Conservation (phyloP, 768 basidiomycete genomes). For the Macrolepiota fuliginosa region DNA sequence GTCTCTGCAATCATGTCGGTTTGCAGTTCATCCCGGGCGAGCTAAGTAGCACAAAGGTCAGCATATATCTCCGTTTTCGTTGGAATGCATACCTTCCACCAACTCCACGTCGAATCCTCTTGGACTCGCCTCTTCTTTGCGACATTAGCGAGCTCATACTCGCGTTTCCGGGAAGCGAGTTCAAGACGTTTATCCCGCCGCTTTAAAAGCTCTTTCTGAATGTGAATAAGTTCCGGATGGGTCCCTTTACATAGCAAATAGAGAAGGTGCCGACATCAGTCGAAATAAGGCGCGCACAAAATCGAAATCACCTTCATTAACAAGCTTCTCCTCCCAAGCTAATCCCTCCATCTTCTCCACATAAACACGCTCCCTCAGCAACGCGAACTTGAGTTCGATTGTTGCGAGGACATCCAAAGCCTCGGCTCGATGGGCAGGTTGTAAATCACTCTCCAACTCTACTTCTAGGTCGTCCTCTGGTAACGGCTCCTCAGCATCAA, state of each 20-base stretch:
- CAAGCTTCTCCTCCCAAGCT: constrained; percentile 82
- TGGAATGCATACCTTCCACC: constrained; percentile 72
- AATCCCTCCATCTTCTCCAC: constrained; percentile 93
- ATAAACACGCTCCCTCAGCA: constrained; percentile 83
- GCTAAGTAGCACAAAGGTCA: constrained; percentile 35
- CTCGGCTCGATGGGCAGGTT: constrained; percentile 81
- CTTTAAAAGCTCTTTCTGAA: constrained; percentile 75
- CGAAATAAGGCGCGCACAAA: background rate
- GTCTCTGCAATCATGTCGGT: constrained; percentile 88
- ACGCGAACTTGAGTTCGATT: constrained; percentile 92
- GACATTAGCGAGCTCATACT: constrained; percentile 63
- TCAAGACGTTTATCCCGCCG: constrained; percentile 81
- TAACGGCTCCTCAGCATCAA: constrained; percentile 22
- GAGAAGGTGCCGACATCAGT: background rate
- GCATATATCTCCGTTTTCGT: background rate
- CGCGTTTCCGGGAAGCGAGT: constrained; percentile 72
- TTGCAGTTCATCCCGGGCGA: constrained; percentile 75
- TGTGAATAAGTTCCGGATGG: constrained; percentile 83
- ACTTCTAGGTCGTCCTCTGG: constrained; percentile 30
- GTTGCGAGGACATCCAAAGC: constrained; percentile 84
- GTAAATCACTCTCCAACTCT: constrained; percentile 50
- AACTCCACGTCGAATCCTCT: constrained; percentile 80
- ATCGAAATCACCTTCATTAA: constrained; percentile 63
- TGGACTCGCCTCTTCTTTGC: constrained; percentile 63
- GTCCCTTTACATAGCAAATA: constrained; percentile 44